Base-by-base conservation (phyloP, 2,329 filamentous ascomycete genomes). In the Aspergillus sojae region DNA sequence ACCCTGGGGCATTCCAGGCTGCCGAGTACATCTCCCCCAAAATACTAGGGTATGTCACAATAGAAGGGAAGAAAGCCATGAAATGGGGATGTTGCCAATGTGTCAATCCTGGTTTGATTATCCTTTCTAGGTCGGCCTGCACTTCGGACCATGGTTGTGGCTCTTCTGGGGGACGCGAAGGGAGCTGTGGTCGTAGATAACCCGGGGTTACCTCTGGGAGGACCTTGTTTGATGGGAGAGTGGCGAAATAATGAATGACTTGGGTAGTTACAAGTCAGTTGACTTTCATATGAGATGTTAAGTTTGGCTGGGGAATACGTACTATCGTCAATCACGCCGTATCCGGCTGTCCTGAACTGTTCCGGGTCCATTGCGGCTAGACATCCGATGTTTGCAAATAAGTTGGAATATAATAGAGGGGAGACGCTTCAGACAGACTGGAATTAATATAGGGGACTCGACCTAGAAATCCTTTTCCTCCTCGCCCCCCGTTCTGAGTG, bases 1-100 rank as follows among this genome's bases (percentile, higher is more conserved):
- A 98, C 43, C 93, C 93, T 1, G 94, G 93, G 16, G 92, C 92
- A 14, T 89, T 95, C 79, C 97, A 94, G 7, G 93, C 91, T 5
- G 92, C 89, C 52, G 89, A 92, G 83, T 96, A 98, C 82, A 98
- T 89, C 80, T 98, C 94, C 23, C 93, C 94, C 12, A 98, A 85
- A 77, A 97, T 94, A 32, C 89, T 81, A 0, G 94, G 93, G 75
- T 90, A 97, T 41, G 90, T 92, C 60, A 89, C 89, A 28, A 87
- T 89, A 57, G 92, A 92, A 1, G 94, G 91, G 80, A 95, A 98
- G 83, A 96, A 98, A 50, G 94, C 94, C 87, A 97, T 92, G 84
- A 97, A 98, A 75, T 94, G 93, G n/a, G 93, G 94, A 3, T 89
- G 92, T 76, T 96, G 90, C 93, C 94, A 98, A 80, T 97, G 94